phyloP scores from a whole-genome alignment of 257 asterid genomes.

The Solanum gandarillasii region DNA sequence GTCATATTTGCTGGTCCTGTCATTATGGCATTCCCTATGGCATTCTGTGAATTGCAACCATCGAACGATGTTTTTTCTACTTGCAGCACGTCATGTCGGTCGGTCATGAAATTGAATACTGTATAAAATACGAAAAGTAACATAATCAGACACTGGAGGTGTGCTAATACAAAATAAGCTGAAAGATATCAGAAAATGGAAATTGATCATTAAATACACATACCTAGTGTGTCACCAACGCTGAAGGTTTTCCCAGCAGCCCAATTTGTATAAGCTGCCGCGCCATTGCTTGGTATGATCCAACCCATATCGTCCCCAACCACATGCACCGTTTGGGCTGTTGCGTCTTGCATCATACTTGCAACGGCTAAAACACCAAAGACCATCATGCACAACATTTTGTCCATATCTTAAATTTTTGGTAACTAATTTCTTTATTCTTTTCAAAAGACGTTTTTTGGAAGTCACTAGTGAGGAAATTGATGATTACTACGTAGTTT shows the following conservation, averaged over 20 bases:
- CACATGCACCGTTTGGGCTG: conserved; percentile 17
- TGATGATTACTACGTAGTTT: not conserved
- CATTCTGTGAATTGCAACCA: not conserved
- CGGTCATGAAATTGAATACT: not conserved
- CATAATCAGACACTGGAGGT: not conserved
- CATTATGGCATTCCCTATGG: not conserved
- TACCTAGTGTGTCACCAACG: conserved; percentile 32
- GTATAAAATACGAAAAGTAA: not conserved
- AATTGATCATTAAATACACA: not conserved
- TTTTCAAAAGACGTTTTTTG: not conserved
- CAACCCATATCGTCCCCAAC: conserved; percentile 33
- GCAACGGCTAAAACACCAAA: conserved; percentile 6
- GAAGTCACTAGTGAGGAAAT: not conserved
- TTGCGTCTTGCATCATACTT: not conserved
- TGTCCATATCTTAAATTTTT: not conserved
- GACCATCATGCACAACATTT: not conserved
- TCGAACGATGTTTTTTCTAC: conserved; percentile 4
- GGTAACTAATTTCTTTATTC: not conserved
- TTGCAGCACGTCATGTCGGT: not conserved
- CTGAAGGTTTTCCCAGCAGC: conserved; percentile 20
- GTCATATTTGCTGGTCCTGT: conserved; percentile 7
- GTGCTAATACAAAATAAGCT: not conserved
- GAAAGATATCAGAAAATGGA: not conserved
- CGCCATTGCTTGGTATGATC: conserved; percentile 14
- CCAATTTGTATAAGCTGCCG: conserved; percentile 22